These are phyloP conservation scores for Roridomyces roridus DNA, from an alignment of 768 basidiomycete genomes.

Conservation along the genomic window DNA sequence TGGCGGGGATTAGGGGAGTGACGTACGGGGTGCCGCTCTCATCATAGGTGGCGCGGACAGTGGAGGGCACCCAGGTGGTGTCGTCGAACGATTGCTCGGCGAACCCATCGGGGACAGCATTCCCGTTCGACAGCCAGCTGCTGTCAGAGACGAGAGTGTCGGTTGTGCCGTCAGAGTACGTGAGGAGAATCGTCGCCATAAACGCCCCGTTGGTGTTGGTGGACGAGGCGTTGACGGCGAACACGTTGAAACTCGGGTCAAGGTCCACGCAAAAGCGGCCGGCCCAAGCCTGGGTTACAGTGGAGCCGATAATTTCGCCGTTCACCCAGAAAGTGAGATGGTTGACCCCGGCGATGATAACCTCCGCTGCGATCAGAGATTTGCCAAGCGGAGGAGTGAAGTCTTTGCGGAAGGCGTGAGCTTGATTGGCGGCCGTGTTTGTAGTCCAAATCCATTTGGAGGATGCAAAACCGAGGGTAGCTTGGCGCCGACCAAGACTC, in stretches of 20 bases:
- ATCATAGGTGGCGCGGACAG: background rate
- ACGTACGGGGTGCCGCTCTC: background rate
- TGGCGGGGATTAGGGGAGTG: background rate
- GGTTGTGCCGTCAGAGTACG: conserved; percentile 6
- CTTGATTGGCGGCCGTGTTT: background rate
- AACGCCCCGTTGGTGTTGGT: background rate
- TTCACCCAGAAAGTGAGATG: background rate
- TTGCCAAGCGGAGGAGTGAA: conserved; percentile 1
- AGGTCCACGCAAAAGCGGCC: conserved; percentile 1
- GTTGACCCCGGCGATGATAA: background rate
- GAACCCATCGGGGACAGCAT: background rate
- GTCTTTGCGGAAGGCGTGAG: background rate
- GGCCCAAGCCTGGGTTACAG: no score
- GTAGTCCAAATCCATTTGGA: conserved; percentile 2
- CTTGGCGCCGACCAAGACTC: no score
- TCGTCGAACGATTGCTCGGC: conserved; percentile 4
- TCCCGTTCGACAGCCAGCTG: background rate
- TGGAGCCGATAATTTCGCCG: background rate
- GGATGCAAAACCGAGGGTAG: background rate
- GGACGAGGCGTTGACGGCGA: conserved; percentile 6
- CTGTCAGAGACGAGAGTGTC: conserved; percentile 2
- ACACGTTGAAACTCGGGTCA: conserved; percentile 7
- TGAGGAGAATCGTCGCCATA: conserved; percentile 9
- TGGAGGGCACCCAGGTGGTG: background rate
- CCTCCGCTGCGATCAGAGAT: conserved; percentile 1